Percentiles rank a stretch among this genome's conserved stretches.
Evolutionary conservation across 2,329 filamentous ascomycete species (phyloP).

Genomic region (Hymenoscyphus infarciens): DNA sequence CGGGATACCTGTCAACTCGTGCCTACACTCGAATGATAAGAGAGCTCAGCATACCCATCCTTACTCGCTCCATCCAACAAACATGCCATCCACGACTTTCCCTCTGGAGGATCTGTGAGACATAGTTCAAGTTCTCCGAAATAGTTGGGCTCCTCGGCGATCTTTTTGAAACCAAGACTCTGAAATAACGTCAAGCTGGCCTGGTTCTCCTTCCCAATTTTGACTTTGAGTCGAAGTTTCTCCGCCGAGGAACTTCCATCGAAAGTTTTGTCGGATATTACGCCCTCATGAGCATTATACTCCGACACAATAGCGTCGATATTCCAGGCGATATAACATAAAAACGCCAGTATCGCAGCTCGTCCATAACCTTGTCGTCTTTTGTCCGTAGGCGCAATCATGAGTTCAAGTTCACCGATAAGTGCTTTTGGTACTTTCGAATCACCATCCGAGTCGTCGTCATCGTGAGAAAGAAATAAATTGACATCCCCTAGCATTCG

Average conservation of each 20-base stretch:
- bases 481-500: constrained; percentile 74
- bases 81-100: not conserved
- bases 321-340: constrained; percentile 62
- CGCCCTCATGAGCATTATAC: not conserved
- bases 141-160: constrained; percentile 50
- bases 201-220: constrained; percentile 3
- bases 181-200: constrained; percentile 1
- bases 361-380: constrained; percentile 63
- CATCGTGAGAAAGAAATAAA: constrained; percentile 67
- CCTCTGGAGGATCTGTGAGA: not conserved
- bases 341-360: constrained; percentile 62
- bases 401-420: constrained; percentile 78
- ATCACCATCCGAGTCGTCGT: constrained; percentile 40
- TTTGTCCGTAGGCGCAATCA: constrained; percentile 64
- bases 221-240: not conserved
- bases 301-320: constrained; percentile 47
- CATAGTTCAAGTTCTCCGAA: constrained; percentile 64
- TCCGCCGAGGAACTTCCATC: not conserved
- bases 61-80: not conserved
- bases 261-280: not conserved
- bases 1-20: not conserved
- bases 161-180: constrained; percentile 33
- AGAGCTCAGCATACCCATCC: not conserved
- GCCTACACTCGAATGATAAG: not conserved
- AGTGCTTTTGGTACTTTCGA: not conserved